Evolutionary conservation across 192 early-diverging fungal genomes (phyloP).

Genomic region (Coemansia sp.): DNA sequence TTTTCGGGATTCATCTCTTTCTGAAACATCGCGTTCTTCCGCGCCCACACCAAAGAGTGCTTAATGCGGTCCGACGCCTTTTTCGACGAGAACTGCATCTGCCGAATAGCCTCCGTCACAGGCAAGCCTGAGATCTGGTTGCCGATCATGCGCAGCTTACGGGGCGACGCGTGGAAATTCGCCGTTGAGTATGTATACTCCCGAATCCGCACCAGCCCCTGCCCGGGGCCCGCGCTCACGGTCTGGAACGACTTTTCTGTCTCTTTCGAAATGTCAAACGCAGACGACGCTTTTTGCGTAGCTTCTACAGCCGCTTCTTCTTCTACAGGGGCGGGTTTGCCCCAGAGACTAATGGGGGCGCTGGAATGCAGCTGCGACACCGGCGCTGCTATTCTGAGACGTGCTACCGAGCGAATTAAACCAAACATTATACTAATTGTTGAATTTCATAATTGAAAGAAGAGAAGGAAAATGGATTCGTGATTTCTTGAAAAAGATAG

Average conservation of each 20-base stretch:
- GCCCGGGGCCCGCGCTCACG: slow-evolving; percentile 14
- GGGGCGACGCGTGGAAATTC: slow-evolving; percentile 71
- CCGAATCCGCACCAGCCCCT: slow-evolving; percentile 13
- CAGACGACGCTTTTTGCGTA: slow-evolving; percentile 20
- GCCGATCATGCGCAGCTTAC: slow-evolving; percentile 69
- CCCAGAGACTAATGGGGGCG: too few relatives aligned
- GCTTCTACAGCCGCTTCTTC: neutral
- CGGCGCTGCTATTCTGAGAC: too few relatives aligned
- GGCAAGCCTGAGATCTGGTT: slow-evolving; percentile 67
- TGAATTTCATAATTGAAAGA: too few relatives aligned
- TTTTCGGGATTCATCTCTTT: slow-evolving; percentile 63
- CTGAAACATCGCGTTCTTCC: slow-evolving; percentile 66
- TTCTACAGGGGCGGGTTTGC: too few relatives aligned
- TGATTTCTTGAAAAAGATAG: too few relatives aligned
- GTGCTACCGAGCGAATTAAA: too few relatives aligned
- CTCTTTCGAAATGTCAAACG: slow-evolving; percentile 2
- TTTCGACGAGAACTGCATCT: slow-evolving; percentile 77
- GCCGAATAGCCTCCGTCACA: slow-evolving; percentile 71
- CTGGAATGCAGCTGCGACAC: too few relatives aligned
- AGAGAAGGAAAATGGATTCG: too few relatives aligned
- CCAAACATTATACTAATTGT: too few relatives aligned
- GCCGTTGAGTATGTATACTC: slow-evolving; percentile 53
- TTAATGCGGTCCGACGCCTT: slow-evolving; percentile 60
- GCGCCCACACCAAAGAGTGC: slow-evolving; percentile 68
- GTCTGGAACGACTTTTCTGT: neutral